phyloP scores from a whole-genome alignment of 192 early-diverging fungal species.

The Umbelopsis isabellina region DNA sequence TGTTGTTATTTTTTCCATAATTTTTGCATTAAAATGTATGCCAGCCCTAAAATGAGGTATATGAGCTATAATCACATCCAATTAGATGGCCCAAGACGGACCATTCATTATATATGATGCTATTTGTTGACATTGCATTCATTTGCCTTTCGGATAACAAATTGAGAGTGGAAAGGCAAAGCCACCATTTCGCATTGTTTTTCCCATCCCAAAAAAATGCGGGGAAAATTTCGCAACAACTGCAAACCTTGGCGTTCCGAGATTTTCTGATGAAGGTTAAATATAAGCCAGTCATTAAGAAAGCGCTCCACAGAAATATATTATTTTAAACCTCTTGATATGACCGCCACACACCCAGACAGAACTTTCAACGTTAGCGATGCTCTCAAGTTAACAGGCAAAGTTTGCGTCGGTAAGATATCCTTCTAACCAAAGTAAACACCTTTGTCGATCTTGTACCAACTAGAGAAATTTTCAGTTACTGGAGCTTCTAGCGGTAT shows the following conservation, averaged over 20 bases:
- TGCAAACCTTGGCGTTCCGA: constrained; percentile 18
- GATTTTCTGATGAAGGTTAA: background rate
- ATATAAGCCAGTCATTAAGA: background rate
- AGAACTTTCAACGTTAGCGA: constrained; percentile 12
- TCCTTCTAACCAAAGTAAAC: background rate
- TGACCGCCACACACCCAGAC: background rate
- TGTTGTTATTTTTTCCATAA: too few species aligned
- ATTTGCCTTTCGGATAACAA: too few species aligned
- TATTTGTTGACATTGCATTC: too few species aligned
- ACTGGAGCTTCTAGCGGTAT: constrained; percentile 24
- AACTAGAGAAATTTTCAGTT: constrained; percentile 1
- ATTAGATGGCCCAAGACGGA: too few species aligned
- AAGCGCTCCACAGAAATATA: too few species aligned
- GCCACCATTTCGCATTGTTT: background rate
- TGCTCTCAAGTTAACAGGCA: constrained; percentile 14
- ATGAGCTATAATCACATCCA: too few species aligned
- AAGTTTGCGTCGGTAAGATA: constrained; percentile 3
- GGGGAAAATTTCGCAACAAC: constrained; percentile 19
- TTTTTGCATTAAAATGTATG: too few species aligned
- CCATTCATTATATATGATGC: too few species aligned
- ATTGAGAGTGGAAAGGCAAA: background rate
- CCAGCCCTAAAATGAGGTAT: too few species aligned
- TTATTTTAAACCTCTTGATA: background rate
- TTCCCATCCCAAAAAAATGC: background rate
- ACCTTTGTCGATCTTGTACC: background rate